phyloP scores from a whole-genome alignment of 164 flowering plant species.

The grape (Vitis vinifera) region ASM3070453v1 NC_081807.1:3624001-3624500 shows the following conservation, averaged over 20 bases:
- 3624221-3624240: constrained; percentile 93
- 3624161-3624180: constrained; percentile 87
- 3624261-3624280: constrained; percentile 4
- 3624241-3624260: constrained; percentile 84
- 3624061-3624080: too few relatives aligned
- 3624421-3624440: constrained; percentile 23
- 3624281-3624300: background rate
- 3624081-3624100: too few relatives aligned
- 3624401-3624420: constrained; percentile 75
- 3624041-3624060: too few relatives aligned
- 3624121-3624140: too few relatives aligned
- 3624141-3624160: constrained; percentile 37
- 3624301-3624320: background rate
- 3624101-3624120: too few relatives aligned
- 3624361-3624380: constrained; percentile 78
- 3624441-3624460: constrained; percentile 10
- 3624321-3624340: constrained; percentile 58
- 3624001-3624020: too few relatives aligned
- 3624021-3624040: too few relatives aligned
- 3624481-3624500: constrained; percentile 29
- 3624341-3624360: constrained; percentile 94
- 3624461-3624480: background rate
- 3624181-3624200: constrained; percentile 96
- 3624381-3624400: constrained; percentile 94
- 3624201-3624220: constrained; percentile 90